A percentile compares a stretch with the other conserved stretches of the same genome.
These are phyloP conservation scores for Quercus berberidifolia DNA, from an alignment of 306 rosid genomes.

Conservation along the genomic window DNA sequence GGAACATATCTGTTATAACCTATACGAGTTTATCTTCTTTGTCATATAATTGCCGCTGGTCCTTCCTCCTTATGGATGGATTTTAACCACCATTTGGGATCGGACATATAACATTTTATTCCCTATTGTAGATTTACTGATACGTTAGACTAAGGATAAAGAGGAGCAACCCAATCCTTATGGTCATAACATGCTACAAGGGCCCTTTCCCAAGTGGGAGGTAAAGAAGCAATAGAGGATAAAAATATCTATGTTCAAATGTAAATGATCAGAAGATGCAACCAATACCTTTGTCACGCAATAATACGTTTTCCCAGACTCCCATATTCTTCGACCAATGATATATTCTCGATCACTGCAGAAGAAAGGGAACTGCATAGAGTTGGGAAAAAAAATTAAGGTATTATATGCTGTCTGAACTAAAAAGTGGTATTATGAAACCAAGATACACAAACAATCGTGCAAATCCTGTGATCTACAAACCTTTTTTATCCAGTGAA, in stretches of 20 bases:
- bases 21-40: neutral
- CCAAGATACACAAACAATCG: neutral
- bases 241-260: conserved; percentile 5
- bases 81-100: neutral
- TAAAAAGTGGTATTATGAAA: neutral
- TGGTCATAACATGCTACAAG: conserved; percentile 3
- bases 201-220: neutral
- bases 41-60: neutral
- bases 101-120: neutral
- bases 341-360: conserved; percentile 98
- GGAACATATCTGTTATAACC: neutral
- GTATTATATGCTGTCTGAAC: conserved; percentile 16
- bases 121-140: neutral
- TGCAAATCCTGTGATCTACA: conserved; percentile 20
- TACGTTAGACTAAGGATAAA: neutral
- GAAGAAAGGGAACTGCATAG: conserved; percentile 90
- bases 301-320: conserved; percentile 77
- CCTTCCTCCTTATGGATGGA: neutral
- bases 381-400: conserved; percentile 15
- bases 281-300: conserved; percentile 87
- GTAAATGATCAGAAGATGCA: conserved; percentile 1
- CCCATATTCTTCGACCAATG: conserved; percentile 98
- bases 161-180: neutral
- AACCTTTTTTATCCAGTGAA: conserved; percentile 99
- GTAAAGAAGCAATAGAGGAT: conserved; percentile 10